These are phyloP conservation scores for Fusarium verticillioides DNA, from an alignment of 2,329 filamentous ascomycete genomes.

Conservation along the genomic window DNA sequence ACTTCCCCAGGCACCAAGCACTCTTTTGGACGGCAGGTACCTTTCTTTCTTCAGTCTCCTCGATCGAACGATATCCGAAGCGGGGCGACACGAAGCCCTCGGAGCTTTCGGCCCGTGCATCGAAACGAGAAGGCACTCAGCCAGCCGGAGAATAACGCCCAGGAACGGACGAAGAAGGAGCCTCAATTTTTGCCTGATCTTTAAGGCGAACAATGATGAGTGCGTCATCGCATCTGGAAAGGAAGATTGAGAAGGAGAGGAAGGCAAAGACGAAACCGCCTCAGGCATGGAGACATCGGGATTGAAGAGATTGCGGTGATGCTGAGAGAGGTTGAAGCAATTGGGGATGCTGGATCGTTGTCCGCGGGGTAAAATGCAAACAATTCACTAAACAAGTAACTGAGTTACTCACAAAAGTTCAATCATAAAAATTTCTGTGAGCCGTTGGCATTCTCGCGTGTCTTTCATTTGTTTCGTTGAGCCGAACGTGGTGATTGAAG, in stretches of 20 bases:
- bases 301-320: too few species aligned
- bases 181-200: neutral
- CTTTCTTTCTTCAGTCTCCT: fast-evolving
- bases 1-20: neutral
- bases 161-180: neutral
- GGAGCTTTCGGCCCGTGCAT: neutral
- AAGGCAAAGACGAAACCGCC: too few species aligned
- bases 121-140: neutral
- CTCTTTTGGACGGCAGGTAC: neutral
- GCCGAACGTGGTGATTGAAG: neutral
- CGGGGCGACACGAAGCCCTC: neutral
- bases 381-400: fast-evolving
- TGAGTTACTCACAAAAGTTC: neutral
- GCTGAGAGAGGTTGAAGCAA: neutral
- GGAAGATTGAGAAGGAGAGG: neutral
- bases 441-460: fast-evolving
- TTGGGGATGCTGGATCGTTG: too few species aligned
- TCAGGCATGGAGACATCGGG: neutral
- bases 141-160: neutral
- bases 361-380: neutral
- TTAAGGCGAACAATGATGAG: neutral
- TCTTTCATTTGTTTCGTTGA: neutral
- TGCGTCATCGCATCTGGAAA: neutral
- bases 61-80: neutral
- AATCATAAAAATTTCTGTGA: neutral